A percentile compares a stretch with the other conserved stretches of the same genome.
phyloP scores from a whole-genome alignment of 192 early-diverging fungal species.

The Backusella mclennaniae region DNA sequence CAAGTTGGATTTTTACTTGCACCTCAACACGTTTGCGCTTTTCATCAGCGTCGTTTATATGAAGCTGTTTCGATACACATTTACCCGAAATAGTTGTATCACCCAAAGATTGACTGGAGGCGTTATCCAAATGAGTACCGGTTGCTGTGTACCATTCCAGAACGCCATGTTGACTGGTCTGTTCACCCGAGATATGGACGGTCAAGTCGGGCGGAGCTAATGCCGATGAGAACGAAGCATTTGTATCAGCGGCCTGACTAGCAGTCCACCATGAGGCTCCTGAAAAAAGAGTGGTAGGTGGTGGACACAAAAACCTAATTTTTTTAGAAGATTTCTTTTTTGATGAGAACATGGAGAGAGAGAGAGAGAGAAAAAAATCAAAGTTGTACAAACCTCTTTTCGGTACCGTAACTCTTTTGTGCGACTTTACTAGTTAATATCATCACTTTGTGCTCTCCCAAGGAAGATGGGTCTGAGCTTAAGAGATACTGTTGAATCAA shows the following conservation, averaged over 20 bases:
- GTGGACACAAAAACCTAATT: slow-evolving; percentile 75
- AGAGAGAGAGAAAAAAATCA: not conserved
- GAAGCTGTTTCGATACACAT: slow-evolving; percentile 79
- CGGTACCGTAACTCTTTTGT: slow-evolving; percentile 91
- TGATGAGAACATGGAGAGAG: not conserved
- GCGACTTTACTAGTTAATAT: slow-evolving; percentile 86
- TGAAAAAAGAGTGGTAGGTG: slow-evolving; percentile 73
- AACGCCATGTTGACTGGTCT: slow-evolving; percentile 46
- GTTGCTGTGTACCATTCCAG: slow-evolving; percentile 52
- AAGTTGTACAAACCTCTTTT: slow-evolving; percentile 62
- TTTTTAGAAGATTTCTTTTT: not conserved
- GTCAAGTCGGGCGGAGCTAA: slow-evolving; percentile 48
- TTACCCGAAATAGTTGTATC: slow-evolving; percentile 54
- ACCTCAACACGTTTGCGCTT: slow-evolving; percentile 77
- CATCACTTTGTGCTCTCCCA: slow-evolving; percentile 62
- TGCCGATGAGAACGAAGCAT: not conserved
- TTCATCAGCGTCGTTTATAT: slow-evolving; percentile 81
- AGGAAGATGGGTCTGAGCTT: slow-evolving; percentile 16
- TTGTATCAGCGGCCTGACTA: not conserved
- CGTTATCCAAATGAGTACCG: slow-evolving; percentile 41
- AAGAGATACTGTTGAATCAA: slow-evolving; percentile 20
- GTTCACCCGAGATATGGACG: slow-evolving; percentile 58
- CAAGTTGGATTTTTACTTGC: slow-evolving; percentile 69
- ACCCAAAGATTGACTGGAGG: slow-evolving; percentile 16
- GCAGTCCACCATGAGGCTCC: slow-evolving; percentile 66